Base-by-base conservation (phyloP, 1,284 basidiomycete genomes). In the Psilocybe mexicana region DNA sequence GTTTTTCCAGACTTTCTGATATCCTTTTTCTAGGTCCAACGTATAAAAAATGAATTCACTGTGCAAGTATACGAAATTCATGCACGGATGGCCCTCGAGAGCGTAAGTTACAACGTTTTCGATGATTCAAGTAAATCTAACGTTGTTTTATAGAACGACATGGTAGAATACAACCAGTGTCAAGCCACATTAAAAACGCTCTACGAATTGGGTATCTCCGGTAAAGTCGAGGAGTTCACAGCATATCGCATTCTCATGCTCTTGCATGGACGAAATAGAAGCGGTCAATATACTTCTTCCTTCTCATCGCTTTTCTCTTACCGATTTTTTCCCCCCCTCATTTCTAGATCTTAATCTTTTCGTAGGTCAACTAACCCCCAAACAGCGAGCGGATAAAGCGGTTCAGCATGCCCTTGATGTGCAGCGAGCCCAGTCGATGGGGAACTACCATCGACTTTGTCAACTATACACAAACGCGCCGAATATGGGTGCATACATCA, bases 91-190 rank as follows among this genome's bases (percentile, higher is more conserved):
- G 97, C 97, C 44, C 54, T 70, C 52, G 66, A 69, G 55, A 65
- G 62, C 59, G 68, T 69, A 33, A 54, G 66, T n/a, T 50, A 52
- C 38, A 7, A 57, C 48, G 14, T 35, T 24, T 4, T 33, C 8
- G 4, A 8, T 33, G 5, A 33, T 33, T 33, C 30, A 33, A 33
- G 4, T 8, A 33, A 8, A 60, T 35, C 42, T 63, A 28, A 64
- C 24, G 6, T 35, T 18, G 30, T 12, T 18, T 43, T 26, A 28
- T 67, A 97, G 94, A 87, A 85, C 70, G 97, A 99, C 72, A 90
- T 99, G 80, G 95, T 97, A 67, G 97, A 99, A 83, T 99, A 97
- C 73, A 99, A 98, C 73, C 93, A 96, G 74, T 99, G 97, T 76
- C 95, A 98, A 74, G 91, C 91, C 40, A 92, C 94, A 70, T 78